Evolutionary conservation across 352 stramenopile species (phyloP), one percentile per base, ranked within the genome.

Genomic region (Vaucheria bursata): DNA sequence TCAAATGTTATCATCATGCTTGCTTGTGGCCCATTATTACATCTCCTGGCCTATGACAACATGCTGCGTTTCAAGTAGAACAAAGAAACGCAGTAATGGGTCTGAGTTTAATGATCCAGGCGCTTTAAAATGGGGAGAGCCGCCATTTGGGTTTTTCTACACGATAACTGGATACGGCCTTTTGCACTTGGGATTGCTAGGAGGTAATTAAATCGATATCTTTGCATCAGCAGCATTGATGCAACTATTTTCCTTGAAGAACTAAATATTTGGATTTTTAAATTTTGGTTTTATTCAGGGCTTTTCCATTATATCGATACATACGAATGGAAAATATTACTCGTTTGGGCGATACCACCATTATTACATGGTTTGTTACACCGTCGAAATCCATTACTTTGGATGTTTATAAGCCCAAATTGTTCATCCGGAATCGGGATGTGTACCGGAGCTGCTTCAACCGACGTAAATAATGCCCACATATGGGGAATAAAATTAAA

Each of bases 341-440:
- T 68, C 31, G 2, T 68, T 2, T 68, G 53, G 53, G 2, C 53
- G 53, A 7, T 68, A 2, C 53, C 53, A 31, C 53, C 53, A 2
- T 34, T 68, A 34, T 34, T 68, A 34, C 53, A 68, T 34, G 53
- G 53, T 34, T 68, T 31, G 53, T 34, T 68, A 2, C 53, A 68
- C 53, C 31, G 53, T 34, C 8, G 53, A 31, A 68, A 68, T 34
- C 53, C 53, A 31, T 34, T 68, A 2, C 53, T 68, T 2, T 68
- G 53, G 53, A 31, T 68, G 2, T 7, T 68, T 34, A 31, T 68
- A 2, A 68, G 53, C 53, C 53, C 53, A 34, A 31, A 68, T 31
- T 68, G 53, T 34, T 7, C 37, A 31, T 31, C 53, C 6, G 8
- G 31, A 2, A 68, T 31, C 8, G 53, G 53, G 31, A 2, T 68